phyloP scores from a whole-genome alignment of 495 filamentous ascomycete genomes.

The Rhypophila decipiens region DNA sequence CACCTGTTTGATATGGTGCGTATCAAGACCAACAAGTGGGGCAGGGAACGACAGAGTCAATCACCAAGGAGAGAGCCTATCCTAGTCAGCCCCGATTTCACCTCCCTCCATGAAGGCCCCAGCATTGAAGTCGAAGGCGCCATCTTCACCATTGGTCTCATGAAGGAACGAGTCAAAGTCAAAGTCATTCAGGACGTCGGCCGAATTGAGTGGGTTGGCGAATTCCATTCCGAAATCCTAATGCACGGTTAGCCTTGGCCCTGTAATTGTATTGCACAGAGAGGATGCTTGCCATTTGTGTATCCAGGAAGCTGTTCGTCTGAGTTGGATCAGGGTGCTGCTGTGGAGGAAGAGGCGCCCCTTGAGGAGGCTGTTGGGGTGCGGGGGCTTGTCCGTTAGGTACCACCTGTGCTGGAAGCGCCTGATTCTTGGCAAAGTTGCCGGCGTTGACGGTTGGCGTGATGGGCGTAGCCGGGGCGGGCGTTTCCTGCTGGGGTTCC shows the following conservation, averaged over 20 bases:
- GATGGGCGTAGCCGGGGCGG: constrained; percentile 77
- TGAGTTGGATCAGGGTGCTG: constrained; percentile 36
- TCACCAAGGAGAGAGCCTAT: constrained; percentile 3
- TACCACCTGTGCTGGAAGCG: constrained; percentile 38
- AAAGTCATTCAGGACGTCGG: constrained; percentile 80
- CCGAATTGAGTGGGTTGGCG: constrained; percentile 50
- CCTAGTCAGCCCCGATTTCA: constrained; percentile 46
- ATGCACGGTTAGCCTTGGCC: constrained; percentile 24
- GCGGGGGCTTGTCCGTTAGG: constrained; percentile 40
- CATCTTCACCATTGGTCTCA: constrained; percentile 33
- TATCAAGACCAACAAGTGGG: neutral
- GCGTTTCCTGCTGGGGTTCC: constrained; percentile 63
- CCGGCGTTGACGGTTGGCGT: constrained; percentile 73
- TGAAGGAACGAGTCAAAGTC: constrained; percentile 95
- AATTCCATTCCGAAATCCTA: constrained; percentile 52
- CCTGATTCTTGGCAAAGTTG: constrained; percentile 55
- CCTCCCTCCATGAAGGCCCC: constrained; percentile 39
- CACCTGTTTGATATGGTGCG: constrained; percentile 2
- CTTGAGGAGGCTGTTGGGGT: constrained; percentile 33
- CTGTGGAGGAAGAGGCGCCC: constrained; percentile 40
- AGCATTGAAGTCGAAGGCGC: constrained; percentile 39
- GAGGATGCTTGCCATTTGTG: constrained; percentile 28
- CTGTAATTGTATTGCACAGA: neutral
- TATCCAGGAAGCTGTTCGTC: constrained; percentile 30
- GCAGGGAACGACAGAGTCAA: constrained; percentile 5